Percentiles rank a stretch among this genome's conserved stretches.
Conservation (phyloP, 441 rosid species). For the Erysimum pusillum region DNA sequence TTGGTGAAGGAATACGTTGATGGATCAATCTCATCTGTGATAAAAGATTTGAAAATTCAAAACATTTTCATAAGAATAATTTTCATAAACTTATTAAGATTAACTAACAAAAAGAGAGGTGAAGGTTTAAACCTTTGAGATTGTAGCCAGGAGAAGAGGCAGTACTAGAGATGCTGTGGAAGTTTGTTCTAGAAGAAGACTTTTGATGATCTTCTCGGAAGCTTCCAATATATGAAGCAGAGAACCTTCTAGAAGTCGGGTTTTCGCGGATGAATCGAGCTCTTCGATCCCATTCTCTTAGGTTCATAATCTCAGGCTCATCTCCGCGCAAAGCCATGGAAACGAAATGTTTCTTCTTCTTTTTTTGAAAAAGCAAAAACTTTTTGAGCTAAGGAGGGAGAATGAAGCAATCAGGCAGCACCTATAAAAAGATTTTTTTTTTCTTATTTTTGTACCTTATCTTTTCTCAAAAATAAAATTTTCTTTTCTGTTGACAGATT, state of each 20-base stretch:
- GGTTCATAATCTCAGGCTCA: conserved; percentile 59
- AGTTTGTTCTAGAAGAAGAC: conserved; percentile 64
- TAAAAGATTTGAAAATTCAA: neutral
- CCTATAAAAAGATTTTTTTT: conserved; percentile 8
- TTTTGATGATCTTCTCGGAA: conserved; percentile 75
- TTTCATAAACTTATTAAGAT: neutral
- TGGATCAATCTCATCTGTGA: conserved; percentile 89
- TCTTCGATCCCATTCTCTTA: conserved; percentile 75
- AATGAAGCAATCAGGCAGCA: conserved; percentile 39
- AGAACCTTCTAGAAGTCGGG: conserved; percentile 82
- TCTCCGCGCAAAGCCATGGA: conserved; percentile 53
- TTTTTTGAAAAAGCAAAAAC: conserved; percentile 25
- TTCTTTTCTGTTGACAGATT: neutral
- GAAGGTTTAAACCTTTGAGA: conserved; percentile 54
- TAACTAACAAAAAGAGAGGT: neutral
- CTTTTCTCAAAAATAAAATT: too few relatives aligned
- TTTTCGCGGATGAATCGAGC: conserved; percentile 68
- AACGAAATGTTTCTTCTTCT: conserved; percentile 29
- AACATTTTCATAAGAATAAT: neutral
- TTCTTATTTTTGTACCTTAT: conserved; percentile 36
- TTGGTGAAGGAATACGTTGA: conserved; percentile 89
- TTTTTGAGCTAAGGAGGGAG: conserved; percentile 38
- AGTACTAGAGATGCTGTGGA: conserved; percentile 79
- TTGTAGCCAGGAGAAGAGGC: conserved; percentile 97
- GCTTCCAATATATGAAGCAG: conserved; percentile 84